Conservation (phyloP, 805 yeast genomes). For the Candida broadrunensis region DNA sequence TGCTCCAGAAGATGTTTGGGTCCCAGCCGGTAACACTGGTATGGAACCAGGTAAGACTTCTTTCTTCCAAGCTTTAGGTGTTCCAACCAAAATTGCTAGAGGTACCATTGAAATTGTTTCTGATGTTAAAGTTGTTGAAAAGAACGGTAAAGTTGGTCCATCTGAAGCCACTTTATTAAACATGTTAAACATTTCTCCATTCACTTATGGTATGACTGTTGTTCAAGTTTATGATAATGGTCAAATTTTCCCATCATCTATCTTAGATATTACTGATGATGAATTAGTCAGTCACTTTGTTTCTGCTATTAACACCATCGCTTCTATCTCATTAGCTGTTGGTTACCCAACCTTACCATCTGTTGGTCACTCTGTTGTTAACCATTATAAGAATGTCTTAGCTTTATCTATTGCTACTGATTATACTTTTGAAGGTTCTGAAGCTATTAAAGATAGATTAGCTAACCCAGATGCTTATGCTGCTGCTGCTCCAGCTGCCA, state of each 20-base stretch:
- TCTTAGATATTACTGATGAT: conserved; percentile 98
- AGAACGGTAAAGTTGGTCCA: conserved; percentile 90
- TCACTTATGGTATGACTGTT: conserved; percentile 97
- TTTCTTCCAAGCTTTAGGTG: conserved; percentile 99
- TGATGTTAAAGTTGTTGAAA: conserved; percentile 92
- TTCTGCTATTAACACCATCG: conserved; percentile 88
- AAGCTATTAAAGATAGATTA: conserved; percentile 97
- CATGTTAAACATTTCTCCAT: conserved; percentile 99
- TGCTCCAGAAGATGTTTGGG: conserved; percentile 97
- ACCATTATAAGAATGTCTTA: conserved; percentile 98
- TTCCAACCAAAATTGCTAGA: conserved; percentile 99
- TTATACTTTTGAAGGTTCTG: conserved; percentile 98
- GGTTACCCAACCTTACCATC: conserved; percentile 99
- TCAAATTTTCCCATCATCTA: conserved; percentile 93
- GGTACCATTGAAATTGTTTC: conserved; percentile 99
- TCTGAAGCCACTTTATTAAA: conserved; percentile 98
- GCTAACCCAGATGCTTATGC: conserved; percentile 99
- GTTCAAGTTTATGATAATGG: conserved; percentile 98
- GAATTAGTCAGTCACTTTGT: conserved; percentile 92
- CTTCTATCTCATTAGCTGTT: conserved; percentile 94
- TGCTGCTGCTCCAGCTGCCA: conserved; percentile 97
- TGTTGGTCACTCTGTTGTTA: conserved; percentile 97
- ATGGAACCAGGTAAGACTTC: conserved; percentile 99
- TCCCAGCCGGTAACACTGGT: conserved; percentile 99
- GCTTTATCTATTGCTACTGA: conserved; percentile 98